Conservation (phyloP, 106 monocot genomes). For the Gastrodia elata region DNA sequence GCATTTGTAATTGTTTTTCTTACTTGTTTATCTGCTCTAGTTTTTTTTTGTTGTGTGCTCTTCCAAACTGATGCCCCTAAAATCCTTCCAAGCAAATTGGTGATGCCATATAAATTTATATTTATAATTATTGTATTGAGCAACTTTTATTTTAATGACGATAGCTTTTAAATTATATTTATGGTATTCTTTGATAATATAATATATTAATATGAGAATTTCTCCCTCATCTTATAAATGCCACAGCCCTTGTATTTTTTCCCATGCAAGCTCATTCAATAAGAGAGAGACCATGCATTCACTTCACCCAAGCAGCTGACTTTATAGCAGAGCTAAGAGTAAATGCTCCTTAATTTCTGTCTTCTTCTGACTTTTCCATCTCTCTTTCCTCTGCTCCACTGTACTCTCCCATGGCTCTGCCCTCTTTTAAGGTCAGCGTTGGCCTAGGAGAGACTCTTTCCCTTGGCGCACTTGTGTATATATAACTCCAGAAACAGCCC, state of each 20-base stretch:
- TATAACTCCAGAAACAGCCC: conserved; percentile 6
- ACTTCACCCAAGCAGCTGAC: conserved; percentile 10
- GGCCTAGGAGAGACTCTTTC: neutral
- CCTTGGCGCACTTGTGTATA: conserved; percentile 10
- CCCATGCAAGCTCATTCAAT: neutral
- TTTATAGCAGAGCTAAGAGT: conserved; percentile 10
- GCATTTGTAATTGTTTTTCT: too few species aligned
- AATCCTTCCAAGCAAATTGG: too few species aligned
- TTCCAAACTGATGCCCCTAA: too few species aligned
- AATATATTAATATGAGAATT: too few species aligned
- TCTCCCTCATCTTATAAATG: neutral
- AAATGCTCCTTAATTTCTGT: conserved; percentile 31
- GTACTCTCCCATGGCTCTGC: neutral
- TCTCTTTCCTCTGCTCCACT: conserved; percentile 5
- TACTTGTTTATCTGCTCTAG: too few species aligned
- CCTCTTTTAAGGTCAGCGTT: conserved; percentile 6
- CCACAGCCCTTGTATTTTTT: too few species aligned
- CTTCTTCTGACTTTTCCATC: conserved; percentile 20
- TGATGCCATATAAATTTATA: too few species aligned
- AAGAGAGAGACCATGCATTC: conserved; percentile 8
- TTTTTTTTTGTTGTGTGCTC: too few species aligned
- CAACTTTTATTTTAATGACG: too few species aligned
- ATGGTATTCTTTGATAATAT: too few species aligned
- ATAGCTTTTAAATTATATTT: too few species aligned
- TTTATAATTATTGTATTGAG: too few species aligned